These are phyloP conservation scores for Amanita rubescens DNA, from an alignment of 768 basidiomycete genomes.

Conservation along the genomic window DNA sequence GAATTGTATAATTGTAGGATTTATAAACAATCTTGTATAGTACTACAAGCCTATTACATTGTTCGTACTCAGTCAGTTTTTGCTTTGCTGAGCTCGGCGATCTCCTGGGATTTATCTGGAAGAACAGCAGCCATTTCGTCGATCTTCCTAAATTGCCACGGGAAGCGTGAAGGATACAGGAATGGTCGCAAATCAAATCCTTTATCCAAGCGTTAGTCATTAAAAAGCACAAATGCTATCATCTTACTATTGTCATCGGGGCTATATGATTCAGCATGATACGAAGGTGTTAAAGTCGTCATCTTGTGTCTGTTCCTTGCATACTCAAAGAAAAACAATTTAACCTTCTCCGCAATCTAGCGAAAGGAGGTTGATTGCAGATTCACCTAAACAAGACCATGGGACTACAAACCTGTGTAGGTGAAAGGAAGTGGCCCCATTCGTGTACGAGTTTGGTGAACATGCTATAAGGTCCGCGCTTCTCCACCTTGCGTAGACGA, in stretches of 20 bases:
- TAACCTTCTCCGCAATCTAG: slow-evolving; percentile 97
- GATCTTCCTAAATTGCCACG: slow-evolving; percentile 96
- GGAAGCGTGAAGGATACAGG: slow-evolving; percentile 91
- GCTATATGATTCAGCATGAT: slow-evolving; percentile 94
- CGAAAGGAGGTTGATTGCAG: slow-evolving; percentile 1
- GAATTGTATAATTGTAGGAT: slow-evolving; percentile 14
- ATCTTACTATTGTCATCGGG: slow-evolving; percentile 90
- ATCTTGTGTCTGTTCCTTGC: slow-evolving; percentile 98
- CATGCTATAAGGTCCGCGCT: slow-evolving; percentile 96
- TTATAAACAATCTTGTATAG: slow-evolving; percentile 11
- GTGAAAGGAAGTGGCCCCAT: slow-evolving; percentile 85
- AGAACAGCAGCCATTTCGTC: slow-evolving; percentile 74
- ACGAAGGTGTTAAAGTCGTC: slow-evolving; percentile 91
- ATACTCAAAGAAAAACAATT: slow-evolving; percentile 94
- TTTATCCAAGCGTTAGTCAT: slow-evolving; percentile 22
- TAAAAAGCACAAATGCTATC: neutral
- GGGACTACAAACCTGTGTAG: slow-evolving; percentile 51
- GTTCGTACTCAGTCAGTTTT: slow-evolving; percentile 21
- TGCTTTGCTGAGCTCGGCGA: slow-evolving; percentile 16
- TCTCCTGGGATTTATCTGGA: slow-evolving; percentile 54
- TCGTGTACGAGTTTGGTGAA: slow-evolving; percentile 93
- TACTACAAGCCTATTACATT: neutral
- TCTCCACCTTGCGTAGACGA: slow-evolving; percentile 89
- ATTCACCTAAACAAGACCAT: neutral
- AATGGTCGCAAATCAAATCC: slow-evolving; percentile 96